Base-by-base conservation (phyloP, 106 monocot species). In the Agapanthus africanus region DNA sequence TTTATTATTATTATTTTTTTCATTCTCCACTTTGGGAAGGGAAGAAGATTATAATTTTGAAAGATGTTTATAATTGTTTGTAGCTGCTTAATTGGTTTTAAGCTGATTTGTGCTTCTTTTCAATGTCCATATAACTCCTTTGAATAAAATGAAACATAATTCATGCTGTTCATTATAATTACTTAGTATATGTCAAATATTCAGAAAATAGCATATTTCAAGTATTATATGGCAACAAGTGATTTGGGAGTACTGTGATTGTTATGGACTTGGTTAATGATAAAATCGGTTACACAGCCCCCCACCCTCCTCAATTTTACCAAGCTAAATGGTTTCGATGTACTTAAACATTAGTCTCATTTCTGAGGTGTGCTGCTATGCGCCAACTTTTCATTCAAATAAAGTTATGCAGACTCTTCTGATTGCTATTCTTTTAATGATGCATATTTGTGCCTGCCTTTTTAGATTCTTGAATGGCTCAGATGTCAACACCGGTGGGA, bases 381-480 rank as follows among this genome's bases (percentile, higher is more conserved):
- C n/a, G n/a, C n/a, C n/a, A n/a, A n/a, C n/a, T n/a, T n/a, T n/a
- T n/a, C n/a, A n/a, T n/a, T n/a, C n/a, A n/a, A n/a, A n/a, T n/a
- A n/a, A n/a, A n/a, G 52, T 25, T 52, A 52, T n/a, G 21, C 22
- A 0, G 25, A 22, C 25, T 52, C 22, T 59, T 32, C 11, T 59
- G 33, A 32, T 59, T 59, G n/a, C n/a, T n/a, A n/a, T n/a, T n/a
- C n/a, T n/a, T n/a, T n/a, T n/a, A n/a, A n/a, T n/a, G 59, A 59
- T 33, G 59, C 14, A 31, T 59, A 14, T 61, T 61, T 34, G n/a
- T 73, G 59, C 31, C 61, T 81, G n/a, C 9, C 14, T 67, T 59
- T 7, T 75, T 66, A 95, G 92, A 97, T 92, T 75, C 91, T 92
- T 70, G 97, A 97, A 64, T 97, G 97, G 97, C 89, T 97, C 38